Conservation (phyloP, 208 protist species). For the Novymonas esmeraldas region DNA sequence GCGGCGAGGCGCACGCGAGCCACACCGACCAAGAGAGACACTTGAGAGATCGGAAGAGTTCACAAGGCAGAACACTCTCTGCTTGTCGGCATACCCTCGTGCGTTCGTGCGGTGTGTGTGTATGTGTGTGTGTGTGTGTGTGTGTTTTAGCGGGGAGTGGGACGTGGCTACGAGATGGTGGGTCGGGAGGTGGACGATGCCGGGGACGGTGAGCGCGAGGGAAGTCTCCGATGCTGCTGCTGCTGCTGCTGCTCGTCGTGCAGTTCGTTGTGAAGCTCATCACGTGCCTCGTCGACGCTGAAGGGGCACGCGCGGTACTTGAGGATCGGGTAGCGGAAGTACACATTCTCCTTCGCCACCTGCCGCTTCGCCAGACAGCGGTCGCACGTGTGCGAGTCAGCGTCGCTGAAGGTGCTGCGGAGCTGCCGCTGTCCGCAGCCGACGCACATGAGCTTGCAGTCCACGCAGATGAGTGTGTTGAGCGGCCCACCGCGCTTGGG, state of each 20-base stretch:
- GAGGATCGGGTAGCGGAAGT: constrained; percentile 88
- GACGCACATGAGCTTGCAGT: constrained; percentile 79
- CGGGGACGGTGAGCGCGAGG: too few relatives aligned
- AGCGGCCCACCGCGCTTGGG: constrained; percentile 41
- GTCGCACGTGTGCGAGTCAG: constrained; percentile 54
- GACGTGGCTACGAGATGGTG: too few relatives aligned
- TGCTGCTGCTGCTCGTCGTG: constrained; percentile 12
- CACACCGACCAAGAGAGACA: too few relatives aligned
- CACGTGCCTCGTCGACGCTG: constrained; percentile 77
- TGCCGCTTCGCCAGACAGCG: constrained; percentile 74
- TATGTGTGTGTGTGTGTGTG: neutral
- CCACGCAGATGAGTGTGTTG: constrained; percentile 65
- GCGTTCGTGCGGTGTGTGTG: neutral
- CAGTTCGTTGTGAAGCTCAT: constrained; percentile 55
- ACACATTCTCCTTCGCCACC: constrained; percentile 84
- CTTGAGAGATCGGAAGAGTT: too few relatives aligned
- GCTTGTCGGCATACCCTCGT: too few relatives aligned
- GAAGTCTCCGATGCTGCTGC: neutral
- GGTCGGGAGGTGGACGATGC: too few relatives aligned
- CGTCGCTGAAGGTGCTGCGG: constrained; percentile 51
- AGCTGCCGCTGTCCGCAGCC: constrained; percentile 66
- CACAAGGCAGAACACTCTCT: too few relatives aligned
- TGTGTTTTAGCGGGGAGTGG: too few relatives aligned
- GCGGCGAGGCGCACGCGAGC: too few relatives aligned
- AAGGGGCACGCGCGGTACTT: constrained; percentile 88